phyloP scores from a whole-genome alignment of 1,284 basidiomycete species.

The Chalciporus sp. region DNA sequence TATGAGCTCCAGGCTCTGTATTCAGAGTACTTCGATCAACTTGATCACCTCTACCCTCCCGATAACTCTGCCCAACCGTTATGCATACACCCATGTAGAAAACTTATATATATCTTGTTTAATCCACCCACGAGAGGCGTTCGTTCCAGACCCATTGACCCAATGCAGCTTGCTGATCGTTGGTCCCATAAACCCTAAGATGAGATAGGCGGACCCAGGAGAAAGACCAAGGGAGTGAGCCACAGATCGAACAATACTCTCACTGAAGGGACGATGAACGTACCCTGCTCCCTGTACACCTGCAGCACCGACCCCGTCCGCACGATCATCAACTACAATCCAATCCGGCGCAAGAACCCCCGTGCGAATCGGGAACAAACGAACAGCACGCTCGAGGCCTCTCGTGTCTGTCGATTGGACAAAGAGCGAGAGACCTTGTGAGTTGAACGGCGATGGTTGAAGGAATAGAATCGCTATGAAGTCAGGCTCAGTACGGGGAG shows the following conservation, averaged over 20 bases:
- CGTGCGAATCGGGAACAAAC: conserved; percentile 81
- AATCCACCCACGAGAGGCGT: conserved; percentile 51
- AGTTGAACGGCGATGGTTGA: conserved; percentile 61
- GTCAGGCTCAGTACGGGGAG: neutral
- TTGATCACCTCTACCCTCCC: too few species aligned
- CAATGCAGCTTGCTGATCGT: neutral
- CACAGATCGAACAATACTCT: neutral
- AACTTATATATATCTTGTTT: conserved; percentile 7
- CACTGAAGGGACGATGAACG: conserved; percentile 24
- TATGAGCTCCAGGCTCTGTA: too few species aligned
- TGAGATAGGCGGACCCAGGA: neutral
- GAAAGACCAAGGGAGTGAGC: neutral
- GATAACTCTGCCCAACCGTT: too few species aligned
- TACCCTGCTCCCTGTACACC: conserved; percentile 77
- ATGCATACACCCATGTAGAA: neutral
- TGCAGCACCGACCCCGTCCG: conserved; percentile 62
- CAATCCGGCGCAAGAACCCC: conserved; percentile 77
- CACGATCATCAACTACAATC: conserved; percentile 57
- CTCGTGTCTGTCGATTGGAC: conserved; percentile 56
- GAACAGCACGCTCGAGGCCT: conserved; percentile 64
- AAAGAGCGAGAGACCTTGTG: conserved; percentile 50
- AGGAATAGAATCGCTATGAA: conserved; percentile 62
- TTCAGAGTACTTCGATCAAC: too few species aligned
- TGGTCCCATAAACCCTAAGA: conserved; percentile 47
- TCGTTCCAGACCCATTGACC: conserved; percentile 58